Conservation (phyloP, 495 filamentous ascomycete genomes). For the Penicillium bialowiezense region DNA sequence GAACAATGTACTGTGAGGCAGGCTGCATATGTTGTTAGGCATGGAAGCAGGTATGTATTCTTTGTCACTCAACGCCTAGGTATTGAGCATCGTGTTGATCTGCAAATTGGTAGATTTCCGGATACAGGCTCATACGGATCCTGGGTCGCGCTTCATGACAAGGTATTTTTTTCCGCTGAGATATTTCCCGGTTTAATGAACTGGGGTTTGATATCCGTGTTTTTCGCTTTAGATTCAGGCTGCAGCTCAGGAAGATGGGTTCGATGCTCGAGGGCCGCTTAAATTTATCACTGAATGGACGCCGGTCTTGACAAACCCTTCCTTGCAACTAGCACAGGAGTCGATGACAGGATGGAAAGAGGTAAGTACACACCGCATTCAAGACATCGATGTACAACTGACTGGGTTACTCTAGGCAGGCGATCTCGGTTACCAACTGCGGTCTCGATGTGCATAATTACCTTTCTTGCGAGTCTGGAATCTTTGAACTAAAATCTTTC, state of each 20-base stretch:
- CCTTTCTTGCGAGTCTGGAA: neutral
- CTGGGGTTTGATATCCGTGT: too few species aligned
- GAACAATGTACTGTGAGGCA: slow-evolving; percentile 52
- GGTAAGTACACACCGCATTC: too few species aligned
- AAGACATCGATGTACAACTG: too few species aligned
- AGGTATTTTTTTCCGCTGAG: too few species aligned
- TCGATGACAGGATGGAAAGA: slow-evolving; percentile 57
- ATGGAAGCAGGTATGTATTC: slow-evolving; percentile 49
- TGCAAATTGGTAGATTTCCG: too few species aligned
- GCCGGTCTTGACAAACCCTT: slow-evolving; percentile 47
- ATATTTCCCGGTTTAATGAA: too few species aligned
- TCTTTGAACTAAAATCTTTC: too few species aligned
- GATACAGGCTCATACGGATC: too few species aligned
- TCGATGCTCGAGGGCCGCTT: slow-evolving; percentile 39
- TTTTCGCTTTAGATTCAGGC: slow-evolving; percentile 47
- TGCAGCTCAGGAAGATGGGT: slow-evolving; percentile 23
- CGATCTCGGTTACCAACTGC: slow-evolving; percentile 20
- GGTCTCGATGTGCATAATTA: slow-evolving; percentile 15
- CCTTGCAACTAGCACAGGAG: slow-evolving; percentile 47
- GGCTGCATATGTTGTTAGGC: slow-evolving; percentile 51
- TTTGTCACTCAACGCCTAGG: too few species aligned
- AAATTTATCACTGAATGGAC: slow-evolving; percentile 52
- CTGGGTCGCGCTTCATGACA: too few species aligned
- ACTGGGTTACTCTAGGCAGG: slow-evolving; percentile 1
- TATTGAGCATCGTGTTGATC: neutral